Conservation (phyloP, 148 eudicot species). For the Silene latifolia region DNA sequence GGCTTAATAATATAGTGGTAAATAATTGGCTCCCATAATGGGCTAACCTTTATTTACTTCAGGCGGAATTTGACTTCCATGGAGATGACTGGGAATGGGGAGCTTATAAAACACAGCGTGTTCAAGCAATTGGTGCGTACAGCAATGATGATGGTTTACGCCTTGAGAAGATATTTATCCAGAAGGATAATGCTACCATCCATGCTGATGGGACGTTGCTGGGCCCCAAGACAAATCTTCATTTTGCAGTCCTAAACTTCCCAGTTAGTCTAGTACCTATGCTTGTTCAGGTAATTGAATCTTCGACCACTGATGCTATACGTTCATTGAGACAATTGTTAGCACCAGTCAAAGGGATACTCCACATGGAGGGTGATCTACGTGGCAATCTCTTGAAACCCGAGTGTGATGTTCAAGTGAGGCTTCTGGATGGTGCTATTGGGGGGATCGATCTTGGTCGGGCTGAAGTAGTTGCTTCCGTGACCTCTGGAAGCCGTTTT, state of each 20-base stretch:
- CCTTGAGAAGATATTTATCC: constrained; percentile 93
- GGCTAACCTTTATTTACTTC: constrained; percentile 17
- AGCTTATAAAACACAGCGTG: constrained; percentile 85
- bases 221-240: constrained; percentile 94
- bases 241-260: constrained; percentile 96
- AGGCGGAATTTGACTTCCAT: constrained; percentile 97
- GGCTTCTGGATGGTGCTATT: constrained; percentile 94
- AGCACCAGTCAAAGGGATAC: constrained; percentile 86
- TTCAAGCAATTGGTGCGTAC: constrained; percentile 93
- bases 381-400: constrained; percentile 93
- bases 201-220: constrained; percentile 97
- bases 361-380: constrained; percentile 99
- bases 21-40: background rate
- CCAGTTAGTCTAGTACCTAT: constrained; percentile 97
- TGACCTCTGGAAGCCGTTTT: constrained; percentile 89
- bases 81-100: constrained; percentile 99
- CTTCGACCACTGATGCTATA: constrained; percentile 79
- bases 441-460: constrained; percentile 99
- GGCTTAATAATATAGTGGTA: background rate
- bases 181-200: constrained; percentile 93
- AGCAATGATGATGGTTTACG: constrained; percentile 97
- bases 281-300: constrained; percentile 84
- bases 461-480: constrained; percentile 96
- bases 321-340: constrained; percentile 80
- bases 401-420: constrained; percentile 98